Percentiles rank a stretch among this genome's conserved stretches.
These are phyloP conservation scores for Cornus suecica DNA, from an alignment of 148 eudicot species.

Conservation along the genomic window DNA sequence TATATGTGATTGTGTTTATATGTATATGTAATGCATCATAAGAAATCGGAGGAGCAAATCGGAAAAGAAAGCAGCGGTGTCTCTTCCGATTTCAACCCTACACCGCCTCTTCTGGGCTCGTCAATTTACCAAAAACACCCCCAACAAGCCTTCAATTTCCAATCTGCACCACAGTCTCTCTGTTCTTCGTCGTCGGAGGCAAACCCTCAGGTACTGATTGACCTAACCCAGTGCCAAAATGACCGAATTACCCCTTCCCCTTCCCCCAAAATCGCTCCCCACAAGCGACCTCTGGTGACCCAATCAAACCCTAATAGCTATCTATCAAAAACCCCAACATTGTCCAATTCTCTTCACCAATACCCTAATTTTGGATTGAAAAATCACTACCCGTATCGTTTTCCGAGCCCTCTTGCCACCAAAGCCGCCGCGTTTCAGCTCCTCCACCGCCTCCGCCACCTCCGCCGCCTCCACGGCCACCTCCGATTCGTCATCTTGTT, in stretches of 20 bases:
- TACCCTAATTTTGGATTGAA: slow-evolving; percentile 43
- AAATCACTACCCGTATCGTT: slow-evolving; percentile 33
- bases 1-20: too few relatives aligned
- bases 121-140: slow-evolving; percentile 52
- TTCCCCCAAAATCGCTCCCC: slow-evolving; percentile 48
- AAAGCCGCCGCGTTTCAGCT: slow-evolving; percentile 38
- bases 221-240: slow-evolving; percentile 26
- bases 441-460: slow-evolving; percentile 47
- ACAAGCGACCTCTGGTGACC: slow-evolving; percentile 65
- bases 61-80: slow-evolving; percentile 94
- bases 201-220: slow-evolving; percentile 32
- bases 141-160: slow-evolving; percentile 25
- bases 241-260: slow-evolving; percentile 33
- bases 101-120: slow-evolving; percentile 49
- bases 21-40: slow-evolving; percentile 89
- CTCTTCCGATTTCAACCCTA: slow-evolving; percentile 97
- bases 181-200: background rate
- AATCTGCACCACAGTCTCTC: slow-evolving; percentile 4
- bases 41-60: slow-evolving; percentile 97
- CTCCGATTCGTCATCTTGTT: slow-evolving; percentile 50
- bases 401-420: slow-evolving; percentile 32
- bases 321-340: slow-evolving; percentile 54
- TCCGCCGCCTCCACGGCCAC: slow-evolving; percentile 46
- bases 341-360: slow-evolving; percentile 45
- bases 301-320: slow-evolving; percentile 29